Conservation (phyloP, 2,329 filamentous ascomycete genomes). For the Apiospora sp. region DNA sequence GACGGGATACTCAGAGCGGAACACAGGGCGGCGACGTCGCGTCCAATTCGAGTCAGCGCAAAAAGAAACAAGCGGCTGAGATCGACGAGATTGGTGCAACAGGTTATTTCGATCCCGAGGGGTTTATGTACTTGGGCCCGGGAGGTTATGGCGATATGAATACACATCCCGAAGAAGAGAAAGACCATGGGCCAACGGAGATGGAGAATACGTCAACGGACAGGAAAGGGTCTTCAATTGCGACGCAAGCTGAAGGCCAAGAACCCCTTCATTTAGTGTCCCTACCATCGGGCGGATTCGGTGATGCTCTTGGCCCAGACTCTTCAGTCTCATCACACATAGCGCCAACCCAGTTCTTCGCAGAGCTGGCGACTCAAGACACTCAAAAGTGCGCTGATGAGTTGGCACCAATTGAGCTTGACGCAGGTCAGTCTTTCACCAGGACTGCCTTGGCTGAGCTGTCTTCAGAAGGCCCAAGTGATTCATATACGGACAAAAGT, state of each 20-base stretch:
- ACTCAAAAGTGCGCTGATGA: slow-evolving; percentile 43
- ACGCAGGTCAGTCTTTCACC: slow-evolving; percentile 34
- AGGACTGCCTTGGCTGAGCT: slow-evolving; percentile 29
- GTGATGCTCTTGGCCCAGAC: no score
- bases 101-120: slow-evolving; percentile 59
- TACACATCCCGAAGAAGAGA: slow-evolving; percentile 51
- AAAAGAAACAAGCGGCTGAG: slow-evolving; percentile 34
- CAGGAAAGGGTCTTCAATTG: slow-evolving; percentile 19
- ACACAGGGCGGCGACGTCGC: not conserved
- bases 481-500: slow-evolving; percentile 35
- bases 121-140: slow-evolving; percentile 61
- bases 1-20: slow-evolving; percentile 37
- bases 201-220: not conserved
- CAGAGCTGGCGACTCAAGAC: slow-evolving; percentile 39
- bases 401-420: slow-evolving; percentile 42
- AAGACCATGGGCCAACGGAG: slow-evolving; percentile 26
- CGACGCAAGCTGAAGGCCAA: slow-evolving; percentile 28
- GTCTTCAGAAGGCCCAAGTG: slow-evolving; percentile 32
- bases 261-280: not conserved
- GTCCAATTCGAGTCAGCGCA: slow-evolving; percentile 25
- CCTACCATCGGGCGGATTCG: not conserved
- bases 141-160: slow-evolving; percentile 55
- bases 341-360: not conserved
- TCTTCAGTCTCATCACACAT: not conserved
- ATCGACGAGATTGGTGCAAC: slow-evolving; percentile 44